phyloP scores from a whole-genome alignment of 192 early-diverging fungal genomes.

The Coemansia umbellata region DNA sequence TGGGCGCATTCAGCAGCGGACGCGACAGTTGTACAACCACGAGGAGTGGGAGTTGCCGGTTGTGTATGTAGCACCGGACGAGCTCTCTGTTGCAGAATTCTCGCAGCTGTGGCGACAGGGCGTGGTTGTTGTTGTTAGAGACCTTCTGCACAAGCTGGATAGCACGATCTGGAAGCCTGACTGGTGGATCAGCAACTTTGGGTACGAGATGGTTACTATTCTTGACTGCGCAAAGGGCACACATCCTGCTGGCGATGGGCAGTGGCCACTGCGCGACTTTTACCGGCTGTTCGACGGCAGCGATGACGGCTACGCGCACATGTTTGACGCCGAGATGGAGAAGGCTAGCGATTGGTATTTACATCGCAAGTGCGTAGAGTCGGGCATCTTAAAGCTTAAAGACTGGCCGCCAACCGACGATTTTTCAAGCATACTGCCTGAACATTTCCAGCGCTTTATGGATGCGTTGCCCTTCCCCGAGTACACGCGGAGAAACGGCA shows the following conservation, averaged over 20 bases:
- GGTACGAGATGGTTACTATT: slow-evolving; percentile 48
- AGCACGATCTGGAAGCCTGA: slow-evolving; percentile 22
- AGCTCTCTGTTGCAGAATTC: slow-evolving; percentile 28
- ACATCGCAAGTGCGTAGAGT: slow-evolving; percentile 8
- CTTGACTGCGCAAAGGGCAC: slow-evolving; percentile 49
- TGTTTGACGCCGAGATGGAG: slow-evolving; percentile 8
- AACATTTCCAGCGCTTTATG: slow-evolving; percentile 57
- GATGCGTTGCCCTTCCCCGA: slow-evolving; percentile 53
- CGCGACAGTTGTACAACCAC: slow-evolving; percentile 34
- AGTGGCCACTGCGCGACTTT: slow-evolving; percentile 44
- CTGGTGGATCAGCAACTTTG: slow-evolving; percentile 34
- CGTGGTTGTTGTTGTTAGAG: slow-evolving; percentile 27
- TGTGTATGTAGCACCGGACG: slow-evolving; percentile 13
- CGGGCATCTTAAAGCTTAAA: slow-evolving; percentile 50
- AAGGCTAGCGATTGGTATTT: slow-evolving; percentile 10
- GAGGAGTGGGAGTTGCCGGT: slow-evolving; percentile 28
- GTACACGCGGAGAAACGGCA: slow-evolving; percentile 54
- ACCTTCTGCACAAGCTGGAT: slow-evolving; percentile 11
- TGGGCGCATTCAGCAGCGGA: slow-evolving; percentile 9
- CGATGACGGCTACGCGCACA: slow-evolving; percentile 10
- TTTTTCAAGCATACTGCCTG: slow-evolving; percentile 54
- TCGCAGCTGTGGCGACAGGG: slow-evolving; percentile 32
- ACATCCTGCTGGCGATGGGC: slow-evolving; percentile 4
- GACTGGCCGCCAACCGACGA: slow-evolving; percentile 67
- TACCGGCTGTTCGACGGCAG: slow-evolving; percentile 52